Conservation (phyloP, 192 early-diverging fungal species). For the Backusella macrospora region DNA sequence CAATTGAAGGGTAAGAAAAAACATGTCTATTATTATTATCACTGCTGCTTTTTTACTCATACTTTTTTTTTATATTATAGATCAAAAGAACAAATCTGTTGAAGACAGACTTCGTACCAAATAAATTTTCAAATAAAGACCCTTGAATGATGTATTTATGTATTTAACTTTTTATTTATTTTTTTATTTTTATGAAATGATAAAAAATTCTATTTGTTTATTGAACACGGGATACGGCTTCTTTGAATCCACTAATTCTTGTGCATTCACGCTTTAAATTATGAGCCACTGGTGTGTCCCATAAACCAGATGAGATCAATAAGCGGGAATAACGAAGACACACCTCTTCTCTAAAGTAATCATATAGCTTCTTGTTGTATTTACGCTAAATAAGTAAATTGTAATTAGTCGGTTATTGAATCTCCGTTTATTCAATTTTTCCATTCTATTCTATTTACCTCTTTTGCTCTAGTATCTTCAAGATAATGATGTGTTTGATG, state of each 20-base stretch:
- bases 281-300: conserved; percentile 44
- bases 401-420: neutral
- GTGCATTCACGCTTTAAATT: conserved; percentile 54
- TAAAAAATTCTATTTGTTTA: neutral
- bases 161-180: conserved; percentile 9
- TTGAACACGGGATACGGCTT: conserved; percentile 39
- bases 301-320: conserved; percentile 44
- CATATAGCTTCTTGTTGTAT: conserved; percentile 59
- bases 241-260: conserved; percentile 55
- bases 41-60: neutral
- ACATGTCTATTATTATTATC: neutral
- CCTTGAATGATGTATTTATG: neutral
- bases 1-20: conserved; percentile 23
- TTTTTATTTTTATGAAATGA: neutral
- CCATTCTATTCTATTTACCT: conserved; percentile 33
- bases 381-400: conserved; percentile 49
- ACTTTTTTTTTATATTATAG: neutral
- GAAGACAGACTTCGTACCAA: conserved; percentile 27
- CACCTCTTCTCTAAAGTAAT: conserved; percentile 57
- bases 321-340: conserved; percentile 53
- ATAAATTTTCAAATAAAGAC: neutral
- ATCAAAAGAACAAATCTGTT: neutral
- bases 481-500: conserved; percentile 64
- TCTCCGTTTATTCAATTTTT: neutral
- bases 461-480: conserved; percentile 56